Conservation (phyloP, 2,329 filamentous ascomycete genomes). For the Penicillium verrucosum region DNA sequence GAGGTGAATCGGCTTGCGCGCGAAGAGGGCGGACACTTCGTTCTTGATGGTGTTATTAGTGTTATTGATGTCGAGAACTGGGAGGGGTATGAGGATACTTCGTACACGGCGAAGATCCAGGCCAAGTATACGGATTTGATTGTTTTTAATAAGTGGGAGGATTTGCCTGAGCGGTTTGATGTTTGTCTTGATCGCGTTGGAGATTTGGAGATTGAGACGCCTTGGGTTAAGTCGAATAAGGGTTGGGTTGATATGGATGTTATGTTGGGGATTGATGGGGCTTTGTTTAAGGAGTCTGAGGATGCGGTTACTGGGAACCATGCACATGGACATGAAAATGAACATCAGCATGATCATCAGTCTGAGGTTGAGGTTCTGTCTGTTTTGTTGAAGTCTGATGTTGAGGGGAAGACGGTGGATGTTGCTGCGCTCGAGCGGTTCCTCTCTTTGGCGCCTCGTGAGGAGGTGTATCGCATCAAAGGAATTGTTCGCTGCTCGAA, state of each 20-base stretch:
- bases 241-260: conserved; percentile 76
- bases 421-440: conserved; percentile 62
- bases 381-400: conserved; percentile 59
- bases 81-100: conserved; percentile 87
- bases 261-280: conserved; percentile 83
- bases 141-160: conserved; percentile 91
- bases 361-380: conserved; percentile 89
- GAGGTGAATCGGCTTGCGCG: conserved; percentile 77
- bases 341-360: conserved; percentile 61
- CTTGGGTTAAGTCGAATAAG: conserved; percentile 79
- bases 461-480: conserved; percentile 96
- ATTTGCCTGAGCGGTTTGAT: conserved; percentile 71
- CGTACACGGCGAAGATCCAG: conserved; percentile 83
- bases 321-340: conserved; percentile 27
- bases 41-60: conserved; percentile 81
- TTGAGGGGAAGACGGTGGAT: conserved; percentile 49
- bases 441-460: conserved; percentile 73
- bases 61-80: conserved; percentile 96
- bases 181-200: conserved; percentile 73
- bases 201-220: conserved; percentile 74
- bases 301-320: conserved; percentile 34
- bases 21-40: conserved; percentile 60
- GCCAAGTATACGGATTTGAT: conserved; percentile 86
- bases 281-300: conserved; percentile 52
- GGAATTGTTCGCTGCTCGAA: conserved; percentile 53